A percentile compares a stretch with the other conserved stretches of the same genome.
Evolutionary conservation across 2,329 filamentous ascomycete genomes (phyloP).

Genomic region (Microdochium trichocladiopsis): DNA sequence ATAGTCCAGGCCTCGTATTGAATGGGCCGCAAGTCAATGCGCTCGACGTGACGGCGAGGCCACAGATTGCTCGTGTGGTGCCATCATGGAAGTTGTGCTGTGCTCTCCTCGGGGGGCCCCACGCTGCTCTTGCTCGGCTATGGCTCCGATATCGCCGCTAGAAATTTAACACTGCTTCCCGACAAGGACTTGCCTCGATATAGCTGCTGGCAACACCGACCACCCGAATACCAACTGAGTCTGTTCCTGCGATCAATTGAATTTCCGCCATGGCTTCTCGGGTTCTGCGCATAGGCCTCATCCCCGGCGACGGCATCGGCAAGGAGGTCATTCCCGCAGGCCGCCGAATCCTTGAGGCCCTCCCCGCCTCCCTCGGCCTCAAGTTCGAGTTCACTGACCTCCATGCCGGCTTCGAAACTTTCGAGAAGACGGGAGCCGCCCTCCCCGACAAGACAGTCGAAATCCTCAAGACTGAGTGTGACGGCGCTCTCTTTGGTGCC

Average conservation of each 20-base stretch:
- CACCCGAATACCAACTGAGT: slow-evolving; percentile 18
- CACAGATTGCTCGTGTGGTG: too few species aligned
- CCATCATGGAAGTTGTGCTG: too few species aligned
- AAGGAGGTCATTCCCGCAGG: slow-evolving; percentile 96
- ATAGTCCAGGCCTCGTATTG: too few species aligned
- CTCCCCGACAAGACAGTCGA: slow-evolving; percentile 89
- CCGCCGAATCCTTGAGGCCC: slow-evolving; percentile 83
- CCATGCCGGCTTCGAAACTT: slow-evolving; percentile 87
- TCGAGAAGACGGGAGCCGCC: slow-evolving; percentile 81
- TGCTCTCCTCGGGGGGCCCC: too few species aligned
- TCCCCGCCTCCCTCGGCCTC: slow-evolving; percentile 82
- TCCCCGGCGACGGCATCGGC: slow-evolving; percentile 96
- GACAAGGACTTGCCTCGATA: background rate
- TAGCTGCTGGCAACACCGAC: background rate
- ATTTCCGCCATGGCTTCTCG: slow-evolving; percentile 49
- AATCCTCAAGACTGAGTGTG: slow-evolving; percentile 81
- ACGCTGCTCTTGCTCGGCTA: background rate
- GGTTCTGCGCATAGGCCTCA: slow-evolving; percentile 72
- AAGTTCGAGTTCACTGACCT: slow-evolving; percentile 94
- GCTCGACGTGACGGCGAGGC: too few species aligned
- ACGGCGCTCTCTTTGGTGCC: slow-evolving; percentile 93
- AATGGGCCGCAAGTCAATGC: too few species aligned
- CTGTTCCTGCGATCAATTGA: slow-evolving; percentile 7
- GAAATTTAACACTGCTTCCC: background rate
- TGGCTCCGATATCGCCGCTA: background rate